Evolutionary conservation across 306 rosid genomes (phyloP), one percentile per base, ranked within the genome.

Genomic region (Castanea sativa): DNA sequence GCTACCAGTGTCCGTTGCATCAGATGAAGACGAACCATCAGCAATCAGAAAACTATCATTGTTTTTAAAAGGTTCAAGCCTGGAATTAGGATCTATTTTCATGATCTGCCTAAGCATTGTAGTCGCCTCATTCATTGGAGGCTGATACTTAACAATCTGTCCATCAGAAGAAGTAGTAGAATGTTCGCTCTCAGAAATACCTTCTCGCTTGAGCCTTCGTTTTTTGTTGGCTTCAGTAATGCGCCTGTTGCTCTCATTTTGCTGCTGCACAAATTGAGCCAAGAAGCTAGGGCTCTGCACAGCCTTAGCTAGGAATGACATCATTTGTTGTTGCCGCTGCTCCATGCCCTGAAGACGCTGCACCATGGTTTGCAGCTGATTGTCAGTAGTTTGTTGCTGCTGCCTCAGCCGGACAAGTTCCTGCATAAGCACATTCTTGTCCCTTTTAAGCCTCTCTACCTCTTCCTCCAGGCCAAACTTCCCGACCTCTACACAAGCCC

Each of bases 341-440:
- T 95, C 99, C 99, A 95, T 95, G 52, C 99, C 98, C 72, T 91
- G 99, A 78, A 95, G 92, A 79, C 94, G 97, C 81, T 93, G 96
- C 78, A 89, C 94, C 98, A 93, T 93, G 71, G 96, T 21, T 84
- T 95, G 99, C 84, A 95, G 83, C 88, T 93, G 98, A 89, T 41
- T 86, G 85, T 95, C 99, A 69, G 99, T 95, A 71, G 93, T 38
- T 84, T 95, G 99, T 85, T 95, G 99, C 87, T 95, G 99, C 93
- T 93, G 99, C 83, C 98, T 95, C 86, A 95, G 61, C 87, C 97
- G 86, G 73, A 95, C 97, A 84, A 95, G 98, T 86, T 95, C 98
- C 82, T 92, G 98, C 99, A 95, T 93, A 21, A 95, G 93, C 67
- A 95, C 99, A 85, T 90, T 95, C 88, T 95, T 95, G 86, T 95